A percentile compares a stretch with the other conserved stretches of the same genome.
Conservation (phyloP, 805 yeast genomes). For the Sungouiozyma ichnusensis region DNA sequence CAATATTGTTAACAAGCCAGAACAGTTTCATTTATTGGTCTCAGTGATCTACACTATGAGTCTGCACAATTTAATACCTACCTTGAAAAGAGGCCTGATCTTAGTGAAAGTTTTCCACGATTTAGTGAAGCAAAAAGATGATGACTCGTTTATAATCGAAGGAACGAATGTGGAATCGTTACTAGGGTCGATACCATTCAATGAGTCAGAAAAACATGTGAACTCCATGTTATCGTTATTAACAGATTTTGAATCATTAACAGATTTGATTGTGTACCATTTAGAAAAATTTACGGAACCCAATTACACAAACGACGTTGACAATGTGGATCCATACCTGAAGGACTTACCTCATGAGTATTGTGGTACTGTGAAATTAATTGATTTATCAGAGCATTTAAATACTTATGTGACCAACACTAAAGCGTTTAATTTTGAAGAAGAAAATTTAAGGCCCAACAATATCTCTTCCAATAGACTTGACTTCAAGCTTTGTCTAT, state of each 20-base stretch:
- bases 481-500: slow-evolving; percentile 37
- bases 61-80: slow-evolving; percentile 17
- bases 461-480: slow-evolving; percentile 26
- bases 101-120: slow-evolving; percentile 26
- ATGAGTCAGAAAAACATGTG: slow-evolving; percentile 7
- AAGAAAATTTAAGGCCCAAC: slow-evolving; percentile 23
- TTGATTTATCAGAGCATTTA: slow-evolving; percentile 41
- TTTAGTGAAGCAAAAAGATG: slow-evolving; percentile 19
- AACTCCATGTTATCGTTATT: slow-evolving; percentile 9
- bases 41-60: slow-evolving; percentile 12
- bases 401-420: slow-evolving; percentile 31
- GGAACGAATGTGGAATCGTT: slow-evolving; percentile 13
- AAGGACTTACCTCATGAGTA: slow-evolving; percentile 29
- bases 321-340: too few relatives aligned
- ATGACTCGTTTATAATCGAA: slow-evolving; percentile 16
- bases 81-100: slow-evolving; percentile 24
- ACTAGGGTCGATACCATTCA: slow-evolving; percentile 2
- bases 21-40: neutral
- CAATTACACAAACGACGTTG: too few relatives aligned
- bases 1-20: neutral
- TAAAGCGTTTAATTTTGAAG: slow-evolving; percentile 18
- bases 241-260: slow-evolving; percentile 10
- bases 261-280: neutral
- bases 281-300: neutral
- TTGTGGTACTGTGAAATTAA: slow-evolving; percentile 45